These are phyloP conservation scores for Knoxia roxburghii DNA, from an alignment of 257 asterid species.

Conservation along the genomic window DNA sequence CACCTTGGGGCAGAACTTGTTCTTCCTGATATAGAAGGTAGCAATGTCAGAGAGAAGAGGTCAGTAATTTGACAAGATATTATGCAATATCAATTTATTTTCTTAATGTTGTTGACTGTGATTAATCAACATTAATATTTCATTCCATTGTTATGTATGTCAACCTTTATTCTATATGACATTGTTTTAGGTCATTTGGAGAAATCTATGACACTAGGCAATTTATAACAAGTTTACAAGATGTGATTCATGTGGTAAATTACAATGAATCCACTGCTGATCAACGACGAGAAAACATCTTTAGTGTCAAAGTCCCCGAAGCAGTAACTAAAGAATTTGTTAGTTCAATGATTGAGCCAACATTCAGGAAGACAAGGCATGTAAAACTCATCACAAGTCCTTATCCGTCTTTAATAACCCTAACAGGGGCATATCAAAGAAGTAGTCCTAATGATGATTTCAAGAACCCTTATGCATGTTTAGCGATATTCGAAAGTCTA, in stretches of 20 bases:
- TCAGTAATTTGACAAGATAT: conserved; percentile 2
- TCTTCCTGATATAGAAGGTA: conserved; percentile 47
- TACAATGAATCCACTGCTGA: conserved; percentile 24
- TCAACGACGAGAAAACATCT: conserved; percentile 17
- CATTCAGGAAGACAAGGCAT: conserved; percentile 20
- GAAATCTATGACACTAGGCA: conserved; percentile 49
- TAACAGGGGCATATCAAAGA: not conserved
- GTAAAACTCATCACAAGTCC: not conserved
- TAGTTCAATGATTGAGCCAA: conserved; percentile 35
- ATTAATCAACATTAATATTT: not conserved
- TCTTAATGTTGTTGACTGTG: not conserved
- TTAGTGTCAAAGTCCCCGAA: conserved; percentile 31
- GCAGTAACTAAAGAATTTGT: conserved; percentile 34
- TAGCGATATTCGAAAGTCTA: conserved; percentile 4
- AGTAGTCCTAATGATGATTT: not conserved
- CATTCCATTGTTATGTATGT: not conserved
- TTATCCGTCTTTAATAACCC: not conserved
- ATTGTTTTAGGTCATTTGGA: conserved; percentile 38
- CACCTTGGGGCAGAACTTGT: conserved; percentile 25
- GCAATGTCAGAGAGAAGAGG: conserved; percentile 32
- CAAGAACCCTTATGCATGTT: not conserved
- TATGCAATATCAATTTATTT: not conserved
- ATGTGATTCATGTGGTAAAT: conserved; percentile 35
- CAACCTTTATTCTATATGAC: not conserved
- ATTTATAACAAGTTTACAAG: conserved; percentile 44